Evolutionary conservation across 2,329 filamentous ascomycete species (phyloP), one percentile per base, ranked within the genome.

Genomic region (Grosmannia clavigera): DNA sequence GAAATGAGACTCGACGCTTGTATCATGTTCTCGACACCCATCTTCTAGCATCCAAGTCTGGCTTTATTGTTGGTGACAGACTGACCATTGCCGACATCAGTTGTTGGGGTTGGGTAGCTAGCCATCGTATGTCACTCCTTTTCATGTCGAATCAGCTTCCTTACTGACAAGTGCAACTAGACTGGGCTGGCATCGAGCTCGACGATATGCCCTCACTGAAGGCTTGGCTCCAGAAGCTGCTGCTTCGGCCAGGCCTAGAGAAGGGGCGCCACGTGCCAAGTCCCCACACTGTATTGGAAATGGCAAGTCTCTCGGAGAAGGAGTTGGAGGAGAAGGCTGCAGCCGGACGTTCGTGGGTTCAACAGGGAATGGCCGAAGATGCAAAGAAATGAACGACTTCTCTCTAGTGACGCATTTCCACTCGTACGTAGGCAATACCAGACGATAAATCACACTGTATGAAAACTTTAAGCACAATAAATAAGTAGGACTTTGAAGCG

Each of bases 1-100:
- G 79, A 68, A 94, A 90, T 69, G 91, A 96, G 75, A 90, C 87
- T 0, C 80, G 86, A n/a, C 84, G 91, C 16, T 78, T 96, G 1
- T 95, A 94, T 74, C 78, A 83, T 58, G 86, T 90, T 25, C 75
- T 95, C 61, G 85, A 95, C 68, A 82, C 80, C 55, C 84, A 91
- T 60, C 81, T 96, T 52, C 71, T 74, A 63, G 77, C 78, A 67
- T 79, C 78, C 5, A 69, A 71, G 3, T 81, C 78, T 0, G 81
- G 80, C 14, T 86, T 78, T 69, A 72, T 86, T 14, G 84, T 86
- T 53, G 88, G 87, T 43, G 82, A 88, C 70, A 82, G 82, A 63
- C 76, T 80, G 63, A 90, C 87, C 52, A 83, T 88, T 65, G 90
- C 89, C 1, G 91, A 96, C 70, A 88, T 96, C 62, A 78, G 88